Base-by-base conservation (phyloP, 345 rosid species). In the Syzygium oleosum region DNA sequence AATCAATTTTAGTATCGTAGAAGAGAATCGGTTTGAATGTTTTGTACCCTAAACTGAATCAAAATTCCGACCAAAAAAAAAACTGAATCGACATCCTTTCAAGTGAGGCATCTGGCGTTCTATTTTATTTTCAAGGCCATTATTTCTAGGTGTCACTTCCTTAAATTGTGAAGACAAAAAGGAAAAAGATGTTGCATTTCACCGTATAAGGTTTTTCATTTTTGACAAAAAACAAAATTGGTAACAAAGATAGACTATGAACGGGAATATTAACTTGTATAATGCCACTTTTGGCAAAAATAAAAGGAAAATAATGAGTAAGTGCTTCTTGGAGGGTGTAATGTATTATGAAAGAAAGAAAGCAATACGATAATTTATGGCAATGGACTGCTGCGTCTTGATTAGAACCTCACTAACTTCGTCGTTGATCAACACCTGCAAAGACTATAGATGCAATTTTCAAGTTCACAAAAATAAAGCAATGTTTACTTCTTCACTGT, bases 101-200 rank as follows among this genome's bases (percentile, higher is more conserved):
- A 58, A 58, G 5, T 23, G 1, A 0, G 63, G 6, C 14, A 58
- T 58, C 2, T 0, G 0, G 29, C 6, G 0, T 56, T 56, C 2
- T 22, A 56, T 21, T 22, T 22, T 56, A 55, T 56, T 56, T 22
- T 56, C 61, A 22, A 56, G 5, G 61, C 5, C 27, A 22, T 22
- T 8, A 1, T 56, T 56, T 56, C 0, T 56, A 56, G 23, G 0
- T 56, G 12, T 22, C 1, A 0, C 0, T 56, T 1, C 2, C 1
- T 22, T 56, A 56, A 55, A 3, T 22, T 22, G 22, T 55, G 12
- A 55, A 55, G 27, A 55, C 1, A 1, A 55, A 55, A 55, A 22
- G 27, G 23, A 55, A 55, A 55, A 21, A 4, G 59, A 55, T 55
- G 59, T 19, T 55, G 5, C 3, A 55, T 21, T 55, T 21, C 25